Evolutionary conservation across 2,329 filamentous ascomycete genomes (phyloP).

Genomic region (Stromatinia cepivora): DNA sequence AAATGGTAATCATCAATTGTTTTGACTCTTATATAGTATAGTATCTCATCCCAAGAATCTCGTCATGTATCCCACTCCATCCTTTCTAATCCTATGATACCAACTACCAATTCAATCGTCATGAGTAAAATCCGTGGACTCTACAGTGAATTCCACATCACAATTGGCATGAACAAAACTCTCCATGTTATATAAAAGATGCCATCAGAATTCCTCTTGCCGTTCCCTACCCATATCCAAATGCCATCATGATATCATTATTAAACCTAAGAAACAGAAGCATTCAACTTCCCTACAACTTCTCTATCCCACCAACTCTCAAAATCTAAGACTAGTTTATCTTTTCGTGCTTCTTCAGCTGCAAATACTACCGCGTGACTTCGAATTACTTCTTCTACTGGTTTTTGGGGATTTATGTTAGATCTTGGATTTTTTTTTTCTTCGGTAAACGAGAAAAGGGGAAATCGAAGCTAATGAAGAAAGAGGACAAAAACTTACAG

Average conservation of each 20-base stretch:
- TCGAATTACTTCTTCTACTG: slow-evolving; percentile 77
- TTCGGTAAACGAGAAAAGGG: background rate
- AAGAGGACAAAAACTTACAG: slow-evolving; percentile 26
- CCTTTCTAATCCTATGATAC: too few species aligned
- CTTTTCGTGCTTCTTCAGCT: slow-evolving; percentile 79
- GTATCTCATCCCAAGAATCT: too few species aligned
- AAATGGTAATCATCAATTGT: too few species aligned
- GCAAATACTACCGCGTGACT: slow-evolving; percentile 94
- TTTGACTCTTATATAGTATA: too few species aligned
- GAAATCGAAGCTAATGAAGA: background rate
- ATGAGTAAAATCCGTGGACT: background rate
- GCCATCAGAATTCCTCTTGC: background rate
- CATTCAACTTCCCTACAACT: slow-evolving; percentile 43
- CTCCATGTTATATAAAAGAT: background rate
- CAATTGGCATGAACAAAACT: background rate
- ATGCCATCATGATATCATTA: background rate
- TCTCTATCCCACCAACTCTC: slow-evolving; percentile 69
- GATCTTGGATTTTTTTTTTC: too few species aligned
- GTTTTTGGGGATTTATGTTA: background rate
- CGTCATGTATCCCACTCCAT: too few species aligned
- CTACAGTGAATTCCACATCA: background rate
- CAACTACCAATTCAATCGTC: too few species aligned
- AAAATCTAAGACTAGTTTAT: slow-evolving; percentile 73
- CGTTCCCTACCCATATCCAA: too few species aligned
- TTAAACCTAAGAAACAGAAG: background rate